phyloP scores from a whole-genome alignment of 495 filamentous ascomycete species.

The Letharia lupina region DNA sequence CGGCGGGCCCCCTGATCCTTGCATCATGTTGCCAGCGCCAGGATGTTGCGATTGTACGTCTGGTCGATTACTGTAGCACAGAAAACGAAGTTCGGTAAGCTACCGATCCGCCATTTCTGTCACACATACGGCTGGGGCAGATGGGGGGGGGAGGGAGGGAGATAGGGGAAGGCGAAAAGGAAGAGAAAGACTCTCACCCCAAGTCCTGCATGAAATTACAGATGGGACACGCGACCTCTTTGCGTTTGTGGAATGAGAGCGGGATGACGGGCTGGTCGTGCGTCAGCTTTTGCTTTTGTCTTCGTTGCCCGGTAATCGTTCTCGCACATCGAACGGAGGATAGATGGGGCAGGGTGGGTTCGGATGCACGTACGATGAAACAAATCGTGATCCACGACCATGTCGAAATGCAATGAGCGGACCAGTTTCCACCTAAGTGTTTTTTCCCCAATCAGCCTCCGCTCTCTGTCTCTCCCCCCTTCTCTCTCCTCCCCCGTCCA shows the following conservation, averaged over 20 bases:
- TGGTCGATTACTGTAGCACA: constrained; percentile 18
- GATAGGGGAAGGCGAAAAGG: background rate
- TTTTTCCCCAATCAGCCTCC: background rate
- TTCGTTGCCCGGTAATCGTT: background rate
- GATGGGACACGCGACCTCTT: constrained; percentile 46
- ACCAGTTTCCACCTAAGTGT: constrained; percentile 41
- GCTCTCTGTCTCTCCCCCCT: background rate
- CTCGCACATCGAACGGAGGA: too few relatives aligned
- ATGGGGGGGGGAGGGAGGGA: background rate
- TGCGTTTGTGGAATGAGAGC: constrained; percentile 43
- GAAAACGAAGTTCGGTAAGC: background rate
- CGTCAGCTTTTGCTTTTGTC: background rate
- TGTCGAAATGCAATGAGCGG: constrained; percentile 43
- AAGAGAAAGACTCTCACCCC: constrained; percentile 29
- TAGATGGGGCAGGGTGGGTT: background rate
- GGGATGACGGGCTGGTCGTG: constrained; percentile 37
- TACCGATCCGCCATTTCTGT: background rate
- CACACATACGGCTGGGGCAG: too few relatives aligned
- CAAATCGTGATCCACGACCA: constrained; percentile 50
- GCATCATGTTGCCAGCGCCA: constrained; percentile 16
- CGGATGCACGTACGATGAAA: constrained; percentile 39
- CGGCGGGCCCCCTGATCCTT: constrained; percentile 10
- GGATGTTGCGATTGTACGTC: constrained; percentile 27
- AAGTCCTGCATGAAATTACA: constrained; percentile 48
- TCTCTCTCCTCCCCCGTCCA: background rate